These are phyloP conservation scores for Aschersonia sp. DNA, from an alignment of 2,329 filamentous ascomycete species.

Conservation along the genomic window DNA sequence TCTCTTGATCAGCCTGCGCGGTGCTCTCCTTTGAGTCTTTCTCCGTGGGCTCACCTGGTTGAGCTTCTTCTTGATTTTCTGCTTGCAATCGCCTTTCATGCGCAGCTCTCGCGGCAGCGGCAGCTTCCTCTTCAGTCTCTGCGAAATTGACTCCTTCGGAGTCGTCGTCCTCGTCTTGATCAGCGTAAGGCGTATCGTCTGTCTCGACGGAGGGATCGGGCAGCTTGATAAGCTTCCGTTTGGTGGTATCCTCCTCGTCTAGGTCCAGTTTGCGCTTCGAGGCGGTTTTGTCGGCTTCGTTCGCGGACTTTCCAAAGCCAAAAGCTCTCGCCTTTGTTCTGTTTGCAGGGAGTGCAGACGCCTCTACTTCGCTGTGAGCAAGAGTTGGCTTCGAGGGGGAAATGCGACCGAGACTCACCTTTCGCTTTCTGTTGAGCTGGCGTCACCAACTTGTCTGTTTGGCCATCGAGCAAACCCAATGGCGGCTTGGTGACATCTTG, in stretches of 20 bases:
- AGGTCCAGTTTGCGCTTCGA: slow-evolving; percentile 67
- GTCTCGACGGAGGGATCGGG: slow-evolving; percentile 59
- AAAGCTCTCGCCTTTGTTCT: slow-evolving; percentile 70
- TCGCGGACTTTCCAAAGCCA: slow-evolving; percentile 56
- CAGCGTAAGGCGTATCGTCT: slow-evolving; percentile 44
- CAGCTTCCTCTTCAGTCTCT: slow-evolving; percentile 74
- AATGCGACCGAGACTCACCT: slow-evolving; percentile 16
- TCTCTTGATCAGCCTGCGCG: slow-evolving; percentile 8
- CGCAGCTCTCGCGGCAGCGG: slow-evolving; percentile 70
- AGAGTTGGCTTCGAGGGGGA: neutral
- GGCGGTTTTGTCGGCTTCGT: slow-evolving; percentile 50
- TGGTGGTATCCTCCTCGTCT: slow-evolving; percentile 74
- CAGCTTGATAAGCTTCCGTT: slow-evolving; percentile 82
- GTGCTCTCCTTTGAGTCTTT: slow-evolving; percentile 12
- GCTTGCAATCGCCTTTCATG: slow-evolving; percentile 60
- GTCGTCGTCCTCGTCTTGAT: slow-evolving; percentile 54
- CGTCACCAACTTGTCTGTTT: slow-evolving; percentile 18
- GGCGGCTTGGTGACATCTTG: slow-evolving; percentile 33
- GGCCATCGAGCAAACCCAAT: slow-evolving; percentile 30
- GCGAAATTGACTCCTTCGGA: slow-evolving; percentile 65
- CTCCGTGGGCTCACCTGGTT: slow-evolving; percentile 25
- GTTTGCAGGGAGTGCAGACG: slow-evolving; percentile 47
- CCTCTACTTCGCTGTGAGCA: slow-evolving; percentile 13
- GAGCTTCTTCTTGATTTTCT: slow-evolving; percentile 30
- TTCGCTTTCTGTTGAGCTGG: slow-evolving; percentile 17